A percentile compares a stretch with the other conserved stretches of the same genome.
These are phyloP conservation scores for Diversispora epigaea DNA, from an alignment of 192 early-diverging fungal genomes.

Conservation along the genomic window DNA sequence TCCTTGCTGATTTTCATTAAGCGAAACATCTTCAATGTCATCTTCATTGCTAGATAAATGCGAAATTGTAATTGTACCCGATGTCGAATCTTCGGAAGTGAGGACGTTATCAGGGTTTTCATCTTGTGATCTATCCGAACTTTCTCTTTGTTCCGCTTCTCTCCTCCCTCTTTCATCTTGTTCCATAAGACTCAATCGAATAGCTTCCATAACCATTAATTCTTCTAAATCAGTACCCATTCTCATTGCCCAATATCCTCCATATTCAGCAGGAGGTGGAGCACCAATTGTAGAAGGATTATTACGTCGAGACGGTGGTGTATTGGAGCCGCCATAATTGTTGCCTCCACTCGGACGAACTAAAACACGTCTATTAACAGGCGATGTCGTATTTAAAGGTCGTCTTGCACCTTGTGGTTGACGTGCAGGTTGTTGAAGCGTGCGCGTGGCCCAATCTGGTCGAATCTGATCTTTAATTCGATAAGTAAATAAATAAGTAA, in stretches of 20 bases:
- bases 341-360: background rate
- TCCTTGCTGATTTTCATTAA: background rate
- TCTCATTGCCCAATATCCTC: slow-evolving; percentile 63
- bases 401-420: slow-evolving; percentile 39
- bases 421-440: slow-evolving; percentile 4
- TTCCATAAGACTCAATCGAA: slow-evolving; percentile 71
- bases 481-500: background rate
- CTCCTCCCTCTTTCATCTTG: slow-evolving; percentile 51
- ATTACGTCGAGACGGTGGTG: slow-evolving; percentile 25
- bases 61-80: background rate
- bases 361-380: slow-evolving; percentile 22
- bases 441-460: slow-evolving; percentile 61
- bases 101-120: background rate
- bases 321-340: background rate
- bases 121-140: background rate
- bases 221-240: slow-evolving; percentile 88
- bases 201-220: slow-evolving; percentile 90
- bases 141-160: slow-evolving; percentile 35
- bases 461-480: slow-evolving; percentile 63
- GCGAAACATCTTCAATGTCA: background rate
- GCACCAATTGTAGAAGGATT: slow-evolving; percentile 7
- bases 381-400: slow-evolving; percentile 39
- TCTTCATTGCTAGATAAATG: background rate
- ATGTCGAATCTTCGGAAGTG: slow-evolving; percentile 2
- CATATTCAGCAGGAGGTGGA: slow-evolving; percentile 54